A percentile compares a stretch with the other conserved stretches of the same genome.
These are phyloP conservation scores for Neurospora sp. DNA, from an alignment of 495 filamentous ascomycete genomes.

Conservation along the genomic window DNA sequence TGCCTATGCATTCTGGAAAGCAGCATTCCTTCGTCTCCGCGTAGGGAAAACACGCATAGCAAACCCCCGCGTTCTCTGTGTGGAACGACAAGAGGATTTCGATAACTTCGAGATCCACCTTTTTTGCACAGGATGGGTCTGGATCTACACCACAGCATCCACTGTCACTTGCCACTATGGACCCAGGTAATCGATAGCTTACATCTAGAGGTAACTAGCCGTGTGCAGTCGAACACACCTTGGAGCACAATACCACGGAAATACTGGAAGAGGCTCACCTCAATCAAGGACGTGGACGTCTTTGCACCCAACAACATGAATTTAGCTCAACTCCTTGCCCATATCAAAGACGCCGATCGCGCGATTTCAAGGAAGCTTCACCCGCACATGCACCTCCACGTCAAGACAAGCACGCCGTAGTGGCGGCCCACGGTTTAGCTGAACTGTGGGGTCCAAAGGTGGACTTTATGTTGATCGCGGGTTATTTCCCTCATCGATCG, in stretches of 20 bases:
- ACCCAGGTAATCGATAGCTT: no score
- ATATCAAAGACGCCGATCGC: background rate
- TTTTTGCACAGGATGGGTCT: background rate
- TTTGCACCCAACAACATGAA: background rate
- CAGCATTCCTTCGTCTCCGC: background rate
- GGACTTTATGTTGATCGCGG: background rate
- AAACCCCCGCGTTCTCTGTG: background rate
- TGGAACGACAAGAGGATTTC: background rate
- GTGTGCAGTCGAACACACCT: no score
- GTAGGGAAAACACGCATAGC: background rate
- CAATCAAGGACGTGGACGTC: no score
- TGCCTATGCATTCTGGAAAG: background rate
- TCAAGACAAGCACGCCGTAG: background rate
- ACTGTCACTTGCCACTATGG: no score
- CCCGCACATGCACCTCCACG: background rate
- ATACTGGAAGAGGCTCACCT: no score
- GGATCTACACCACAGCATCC: background rate
- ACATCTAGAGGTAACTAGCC: no score
- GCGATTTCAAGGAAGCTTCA: background rate
- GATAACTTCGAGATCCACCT: background rate
- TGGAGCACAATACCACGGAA: no score
- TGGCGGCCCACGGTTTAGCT: background rate
- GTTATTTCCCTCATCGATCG: background rate
- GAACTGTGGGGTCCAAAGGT: background rate
- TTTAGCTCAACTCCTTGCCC: background rate